Evolutionary conservation across 2,329 filamentous ascomycete genomes (phyloP), one percentile per base, ranked within the genome.

Genomic region (Cytospora piceicola): DNA sequence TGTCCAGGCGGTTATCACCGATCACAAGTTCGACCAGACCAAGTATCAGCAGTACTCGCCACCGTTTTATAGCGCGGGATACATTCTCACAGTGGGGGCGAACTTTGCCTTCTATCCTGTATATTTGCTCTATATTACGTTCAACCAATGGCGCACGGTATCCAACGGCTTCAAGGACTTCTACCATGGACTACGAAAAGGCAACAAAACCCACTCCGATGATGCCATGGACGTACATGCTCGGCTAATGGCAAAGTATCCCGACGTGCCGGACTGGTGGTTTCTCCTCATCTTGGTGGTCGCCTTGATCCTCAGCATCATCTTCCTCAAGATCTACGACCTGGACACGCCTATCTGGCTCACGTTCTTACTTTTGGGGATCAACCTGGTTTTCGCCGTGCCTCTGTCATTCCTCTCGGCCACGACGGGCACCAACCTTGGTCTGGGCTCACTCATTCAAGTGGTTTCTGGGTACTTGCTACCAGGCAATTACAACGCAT

Each of bases 221-320:
- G 77, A 75, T 3, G 77, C 78, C 17, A 78, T 77, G 61, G 80
- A 83, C 66, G 70, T 80, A 0, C 79, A 82, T 49, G 79, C 72
- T 2, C 72, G 58, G 0, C 71, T 80, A 1, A 82, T 83, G 80
- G 69, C 73, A 1, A 73, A 71, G 2, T 81, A 81, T 60, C 71
- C 72, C 0, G 80, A 81, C 39, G 78, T 81, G 0, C 79, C 80
- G 0, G 80, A 81, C 55, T 82, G 78, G 78, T 82, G 77, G 80
- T 79, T 78, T 67, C 63, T 79, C 15, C 22, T 74, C 27, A 77
- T 80, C 49, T 71, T 79, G 3, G 66, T 67, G 7, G 66, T 60
- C 6, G 71, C 73, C 14, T 58, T 74, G 15, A 68, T 71, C 15
- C 69, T 75, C 1, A 71, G 71, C 0, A 67, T 79, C 27, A 71